Conservation (phyloP, 306 rosid genomes). For the Heteromeles arbutifolia region DNA sequence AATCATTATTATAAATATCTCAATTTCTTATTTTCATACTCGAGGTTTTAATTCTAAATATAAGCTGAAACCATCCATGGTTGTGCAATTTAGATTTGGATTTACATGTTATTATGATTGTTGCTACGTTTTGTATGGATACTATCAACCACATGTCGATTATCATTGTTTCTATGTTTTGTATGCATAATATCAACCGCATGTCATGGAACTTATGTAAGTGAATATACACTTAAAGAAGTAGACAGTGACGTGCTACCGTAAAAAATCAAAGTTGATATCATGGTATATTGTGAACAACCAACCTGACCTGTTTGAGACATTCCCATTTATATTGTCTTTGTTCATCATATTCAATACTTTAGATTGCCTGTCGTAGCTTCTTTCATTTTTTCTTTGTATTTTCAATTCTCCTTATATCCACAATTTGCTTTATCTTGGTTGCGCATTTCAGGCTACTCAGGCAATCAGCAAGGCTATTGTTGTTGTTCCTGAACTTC, state of each 20-base stretch:
- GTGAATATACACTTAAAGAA: background rate
- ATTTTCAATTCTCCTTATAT: background rate
- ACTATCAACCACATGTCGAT: background rate
- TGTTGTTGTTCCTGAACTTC: slow-evolving; percentile 51
- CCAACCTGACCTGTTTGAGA: background rate
- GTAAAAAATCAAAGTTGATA: background rate
- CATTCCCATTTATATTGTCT: background rate
- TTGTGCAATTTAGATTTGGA: background rate
- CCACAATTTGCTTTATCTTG: slow-evolving; percentile 7
- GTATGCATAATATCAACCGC: too few relatives aligned
- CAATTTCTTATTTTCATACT: background rate
- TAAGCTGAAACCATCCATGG: background rate
- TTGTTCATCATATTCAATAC: background rate
- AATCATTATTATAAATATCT: background rate
- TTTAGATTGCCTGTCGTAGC: background rate
- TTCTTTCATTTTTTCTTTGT: background rate
- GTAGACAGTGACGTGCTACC: background rate
- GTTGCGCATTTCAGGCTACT: slow-evolving; percentile 50
- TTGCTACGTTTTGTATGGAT: background rate
- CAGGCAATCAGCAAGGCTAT: slow-evolving; percentile 40
- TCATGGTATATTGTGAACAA: background rate
- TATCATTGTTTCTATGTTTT: background rate
- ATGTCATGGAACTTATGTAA: too few relatives aligned
- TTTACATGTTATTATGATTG: background rate
- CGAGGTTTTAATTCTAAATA: background rate